Base-by-base conservation (phyloP, 768 basidiomycete species). In the Mycena indigotica region DNA sequence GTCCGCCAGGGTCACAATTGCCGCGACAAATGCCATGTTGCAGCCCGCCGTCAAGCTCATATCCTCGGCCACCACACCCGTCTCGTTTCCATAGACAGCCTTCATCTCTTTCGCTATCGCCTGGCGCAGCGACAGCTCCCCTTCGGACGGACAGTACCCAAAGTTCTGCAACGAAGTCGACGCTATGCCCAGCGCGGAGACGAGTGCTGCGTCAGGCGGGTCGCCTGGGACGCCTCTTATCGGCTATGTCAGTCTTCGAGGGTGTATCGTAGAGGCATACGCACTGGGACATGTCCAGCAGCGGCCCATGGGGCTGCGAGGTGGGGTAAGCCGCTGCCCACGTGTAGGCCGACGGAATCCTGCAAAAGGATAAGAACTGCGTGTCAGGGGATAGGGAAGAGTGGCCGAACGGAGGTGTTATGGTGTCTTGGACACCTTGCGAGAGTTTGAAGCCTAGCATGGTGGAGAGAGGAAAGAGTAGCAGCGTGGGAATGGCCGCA, bases 1-100 rank as follows among this genome's bases (percentile, higher is more conserved):
- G 57, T 85, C 83, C n/a, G 85, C 88, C 1, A 93, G 63, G 16
- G 77, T 77, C 83, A 87, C 86, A 5, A 85, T 74, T 1, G 77
- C 70, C 0, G 84, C 80, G 4, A 85, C 74, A 61, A 90, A 91
- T 5, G 87, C 87, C 72, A 91, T 73, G 65, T 90, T 90, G 66
- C 88, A 88, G 3, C 89, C 88, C 1, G 86, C 77, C 0, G 88
- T 89, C 52, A 90, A 71, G 1, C 82, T 83, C n/a, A 91, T 70
- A 66, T 93, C 89, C 1, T 81, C 76, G 2, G 70, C 57, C 1
- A 66, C 32, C 4, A 91, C 66, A 61, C 87, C 83, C 5, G 75
- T 67, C 1, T 74, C 69, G 1, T 61, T 44, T 2, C 84, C 84
- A 66, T 93, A 93, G 0, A 80, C 72, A 0, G 57, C 45, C 48